These are phyloP conservation scores for Fusarium sp. DNA, from an alignment of 2,329 filamentous ascomycete genomes.

Conservation along the genomic window DNA sequence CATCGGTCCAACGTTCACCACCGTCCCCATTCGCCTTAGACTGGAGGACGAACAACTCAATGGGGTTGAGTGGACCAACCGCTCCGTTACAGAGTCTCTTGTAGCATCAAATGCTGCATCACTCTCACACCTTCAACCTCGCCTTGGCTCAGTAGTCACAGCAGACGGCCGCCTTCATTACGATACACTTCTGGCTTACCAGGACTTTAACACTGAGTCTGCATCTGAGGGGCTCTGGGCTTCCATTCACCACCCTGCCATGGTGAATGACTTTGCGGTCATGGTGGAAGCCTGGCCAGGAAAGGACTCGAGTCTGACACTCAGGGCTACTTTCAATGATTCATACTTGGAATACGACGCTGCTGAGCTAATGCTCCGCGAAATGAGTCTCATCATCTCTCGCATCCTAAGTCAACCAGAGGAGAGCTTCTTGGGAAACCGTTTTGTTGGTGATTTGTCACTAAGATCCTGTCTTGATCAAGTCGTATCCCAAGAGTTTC, in stretches of 20 bases:
- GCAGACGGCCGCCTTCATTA: slow-evolving; percentile 3
- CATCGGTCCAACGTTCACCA: slow-evolving; percentile 4
- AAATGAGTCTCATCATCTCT: background rate
- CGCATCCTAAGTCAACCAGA: background rate
- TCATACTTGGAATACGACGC: background rate
- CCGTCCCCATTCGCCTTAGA: background rate
- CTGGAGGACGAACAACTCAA: background rate
- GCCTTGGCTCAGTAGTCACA: background rate
- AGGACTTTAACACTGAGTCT: background rate
- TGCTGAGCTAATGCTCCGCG: slow-evolving; percentile 3
- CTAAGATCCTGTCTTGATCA: background rate
- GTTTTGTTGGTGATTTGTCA: background rate
- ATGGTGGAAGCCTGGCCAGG: slow-evolving; percentile 10
- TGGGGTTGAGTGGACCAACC: background rate
- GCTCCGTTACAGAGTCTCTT: background rate
- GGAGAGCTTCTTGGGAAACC: background rate
- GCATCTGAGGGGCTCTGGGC: background rate
- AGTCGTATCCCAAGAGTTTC: background rate
- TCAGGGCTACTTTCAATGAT: slow-evolving; percentile 4
- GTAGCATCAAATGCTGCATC: background rate
- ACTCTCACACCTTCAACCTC: slow-evolving; percentile 1
- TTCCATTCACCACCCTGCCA: background rate
- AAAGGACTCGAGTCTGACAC: background rate
- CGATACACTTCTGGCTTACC: slow-evolving; percentile 9
- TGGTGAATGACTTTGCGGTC: slow-evolving; percentile 7